Base-by-base conservation (phyloP, 768 basidiomycete genomes). In the Amanita pallidorosea region DNA sequence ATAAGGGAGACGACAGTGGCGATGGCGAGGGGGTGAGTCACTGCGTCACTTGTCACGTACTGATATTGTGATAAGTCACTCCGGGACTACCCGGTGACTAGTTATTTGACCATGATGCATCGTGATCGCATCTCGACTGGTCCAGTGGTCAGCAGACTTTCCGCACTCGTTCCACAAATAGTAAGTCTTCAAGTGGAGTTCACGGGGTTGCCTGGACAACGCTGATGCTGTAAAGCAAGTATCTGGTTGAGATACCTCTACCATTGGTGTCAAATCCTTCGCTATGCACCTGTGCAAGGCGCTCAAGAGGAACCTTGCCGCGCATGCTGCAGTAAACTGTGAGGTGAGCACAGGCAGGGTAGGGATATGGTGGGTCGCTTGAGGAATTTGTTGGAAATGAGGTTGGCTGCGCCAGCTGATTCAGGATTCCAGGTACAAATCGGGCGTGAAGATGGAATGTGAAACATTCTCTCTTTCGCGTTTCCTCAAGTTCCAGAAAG, bases 221-320 rank as follows among this genome's bases (percentile, higher is more conserved):
- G 33, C 33, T 27, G 9, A 40, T 12, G 17, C 6, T 25, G 25
- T 6, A 31, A 53, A 84, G 81, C 4, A 62, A 72, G 51, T 83
- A 83, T 63, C 64, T 77, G 17, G 25, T 77, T 35, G 51, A 76
- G 25, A 70, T 71, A 3, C 47, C 48, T 0, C 70, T 79, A 0
- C 80, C 82, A 6, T 67, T 83, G 34, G 70, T 83, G 52, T 63
- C 61, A 13, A 64, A 72, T 43, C 71, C 77, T 3, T 52, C 56
- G 7, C 53, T 64, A 13, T 76, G 75, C 60, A 62, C 9, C 67
- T 83, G 11, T 74, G 64, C 65, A n/a, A n/a, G 1, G 79, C 77
- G 0, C 65, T 85, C 27, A 71, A 71, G 55, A 67, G 75, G 9
- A 85, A 85, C 55, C 70, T 85, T 4, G 65, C 67, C 17, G 81